phyloP scores from a whole-genome alignment of 2,329 filamentous ascomycete species.

The Trichoderma simmonsii region DNA sequence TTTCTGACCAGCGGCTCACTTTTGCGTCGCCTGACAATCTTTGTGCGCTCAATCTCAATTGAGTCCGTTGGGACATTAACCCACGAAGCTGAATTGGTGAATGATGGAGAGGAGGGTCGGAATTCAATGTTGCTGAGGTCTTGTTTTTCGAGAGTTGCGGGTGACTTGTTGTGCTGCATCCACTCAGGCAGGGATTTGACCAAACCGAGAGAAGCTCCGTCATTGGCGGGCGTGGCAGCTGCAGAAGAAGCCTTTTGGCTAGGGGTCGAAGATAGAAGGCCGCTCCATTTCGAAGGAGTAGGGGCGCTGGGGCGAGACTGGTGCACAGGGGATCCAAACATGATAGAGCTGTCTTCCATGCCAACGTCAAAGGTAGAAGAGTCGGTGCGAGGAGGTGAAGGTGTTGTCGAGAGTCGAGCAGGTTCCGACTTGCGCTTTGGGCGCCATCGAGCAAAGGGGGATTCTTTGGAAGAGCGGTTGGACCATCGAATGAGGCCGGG shows the following conservation, averaged over 20 bases:
- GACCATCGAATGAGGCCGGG: slow-evolving; percentile 1
- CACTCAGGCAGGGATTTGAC: slow-evolving; percentile 12
- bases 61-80: slow-evolving; percentile 24
- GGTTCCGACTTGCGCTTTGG: slow-evolving; percentile 18
- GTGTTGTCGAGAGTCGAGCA: neutral
- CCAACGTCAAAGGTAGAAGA: neutral
- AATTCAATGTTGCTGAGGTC: slow-evolving; percentile 27
- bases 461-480: slow-evolving; percentile 18
- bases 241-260: slow-evolving; percentile 16
- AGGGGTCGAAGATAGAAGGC: slow-evolving; percentile 21
- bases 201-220: neutral
- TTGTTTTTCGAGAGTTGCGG: neutral
- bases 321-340: slow-evolving; percentile 23
- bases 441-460: slow-evolving; percentile 23
- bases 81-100: slow-evolving; percentile 29
- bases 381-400: neutral
- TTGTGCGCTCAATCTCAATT: slow-evolving; percentile 25
- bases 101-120: slow-evolving; percentile 28
- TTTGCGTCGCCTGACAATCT: slow-evolving; percentile 29
- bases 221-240: slow-evolving; percentile 19
- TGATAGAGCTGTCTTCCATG: neutral
- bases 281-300: slow-evolving; percentile 30
- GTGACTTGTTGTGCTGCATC: slow-evolving; percentile 1
- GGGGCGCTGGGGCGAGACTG: slow-evolving; percentile 29
- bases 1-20: slow-evolving; percentile 36